phyloP scores from a whole-genome alignment of 2,329 filamentous ascomycete genomes.

The Scytalidium lignicola region DNA sequence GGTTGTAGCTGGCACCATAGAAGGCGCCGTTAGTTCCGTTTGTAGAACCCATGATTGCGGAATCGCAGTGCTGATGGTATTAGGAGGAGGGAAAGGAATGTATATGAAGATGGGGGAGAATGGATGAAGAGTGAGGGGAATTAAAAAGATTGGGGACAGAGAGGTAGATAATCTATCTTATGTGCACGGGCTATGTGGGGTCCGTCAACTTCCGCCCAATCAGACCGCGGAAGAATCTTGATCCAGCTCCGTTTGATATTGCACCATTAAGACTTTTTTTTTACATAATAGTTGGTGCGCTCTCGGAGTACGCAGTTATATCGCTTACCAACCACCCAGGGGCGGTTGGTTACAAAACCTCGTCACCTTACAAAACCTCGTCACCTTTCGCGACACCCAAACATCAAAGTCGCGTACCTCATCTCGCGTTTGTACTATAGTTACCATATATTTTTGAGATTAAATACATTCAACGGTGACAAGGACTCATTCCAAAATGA shows the following conservation, averaged over 20 bases:
- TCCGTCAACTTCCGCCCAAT: not conserved
- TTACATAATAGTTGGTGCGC: no score
- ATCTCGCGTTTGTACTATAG: no score
- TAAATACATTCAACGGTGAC: no score
- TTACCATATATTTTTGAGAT: no score
- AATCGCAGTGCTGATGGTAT: not conserved
- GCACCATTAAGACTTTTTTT: not conserved
- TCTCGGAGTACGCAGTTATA: no score
- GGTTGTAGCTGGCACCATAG: conserved; percentile 43
- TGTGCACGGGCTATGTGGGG: conserved; percentile 4
- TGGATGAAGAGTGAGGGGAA: conserved; percentile 40
- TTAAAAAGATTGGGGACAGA: conserved; percentile 2
- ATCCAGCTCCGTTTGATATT: not conserved
- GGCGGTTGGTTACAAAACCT: no score
- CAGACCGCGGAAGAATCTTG: not conserved
- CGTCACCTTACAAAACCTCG: no score
- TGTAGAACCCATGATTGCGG: conserved; percentile 51
- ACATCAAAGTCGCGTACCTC: no score
- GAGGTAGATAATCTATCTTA: conserved; percentile 2
- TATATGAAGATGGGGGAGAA: conserved; percentile 39
- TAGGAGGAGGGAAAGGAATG: conserved; percentile 61
- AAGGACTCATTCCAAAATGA: no score
- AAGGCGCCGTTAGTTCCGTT: conserved; percentile 34
- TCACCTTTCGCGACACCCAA: no score
- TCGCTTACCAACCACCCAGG: no score